phyloP scores from a whole-genome alignment of 805 yeast species.

The Metschnikowia hibisci region DNA sequence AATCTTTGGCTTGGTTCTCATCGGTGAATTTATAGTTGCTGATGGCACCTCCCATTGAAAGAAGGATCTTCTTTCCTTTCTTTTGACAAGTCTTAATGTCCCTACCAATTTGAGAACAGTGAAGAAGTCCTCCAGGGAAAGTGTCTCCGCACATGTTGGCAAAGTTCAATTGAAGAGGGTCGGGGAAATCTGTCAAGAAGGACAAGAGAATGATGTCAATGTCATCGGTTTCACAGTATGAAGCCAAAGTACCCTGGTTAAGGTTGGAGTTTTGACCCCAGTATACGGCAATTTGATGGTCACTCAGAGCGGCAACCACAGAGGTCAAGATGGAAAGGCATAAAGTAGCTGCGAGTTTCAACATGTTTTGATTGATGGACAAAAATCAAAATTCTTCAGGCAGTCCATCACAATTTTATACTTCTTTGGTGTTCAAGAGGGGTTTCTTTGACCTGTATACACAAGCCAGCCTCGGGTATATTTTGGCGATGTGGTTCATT shows the following conservation, averaged over 20 bases:
- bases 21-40: conserved; percentile 52
- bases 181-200: conserved; percentile 64
- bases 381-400: no score
- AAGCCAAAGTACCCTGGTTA: conserved; percentile 33
- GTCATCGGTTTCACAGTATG: conserved; percentile 62
- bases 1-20: conserved; percentile 52
- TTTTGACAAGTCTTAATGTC: conserved; percentile 15
- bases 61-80: conserved; percentile 12
- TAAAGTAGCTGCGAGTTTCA: neutral
- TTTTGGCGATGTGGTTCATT: no score
- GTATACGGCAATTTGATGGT: conserved; percentile 60
- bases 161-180: conserved; percentile 40
- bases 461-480: no score
- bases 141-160: conserved; percentile 46
- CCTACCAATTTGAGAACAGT: conserved; percentile 12
- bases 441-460: no score
- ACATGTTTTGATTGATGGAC: neutral
- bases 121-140: conserved; percentile 39
- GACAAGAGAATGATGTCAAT: conserved; percentile 73
- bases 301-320: neutral
- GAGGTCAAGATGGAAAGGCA: neutral
- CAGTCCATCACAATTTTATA: no score
- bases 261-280: conserved; percentile 82
- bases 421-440: no score
- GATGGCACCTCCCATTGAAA: conserved; percentile 47